Base-by-base conservation (phyloP, 164 flowering plant species). In the Umbellularia californica region DNA sequence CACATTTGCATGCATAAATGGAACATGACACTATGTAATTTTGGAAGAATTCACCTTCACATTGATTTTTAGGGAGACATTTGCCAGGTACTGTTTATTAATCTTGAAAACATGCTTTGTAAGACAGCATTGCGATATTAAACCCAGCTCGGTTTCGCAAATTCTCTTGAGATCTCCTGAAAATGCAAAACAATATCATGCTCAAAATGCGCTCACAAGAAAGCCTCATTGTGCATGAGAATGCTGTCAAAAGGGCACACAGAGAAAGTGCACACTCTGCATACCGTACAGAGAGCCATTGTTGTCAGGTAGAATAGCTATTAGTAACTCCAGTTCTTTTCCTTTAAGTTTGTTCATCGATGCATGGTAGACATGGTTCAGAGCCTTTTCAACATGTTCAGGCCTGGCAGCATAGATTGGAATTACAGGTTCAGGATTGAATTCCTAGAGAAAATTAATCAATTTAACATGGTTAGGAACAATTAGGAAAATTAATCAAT, bases 131-230 rank as follows among this genome's bases (percentile, higher is more conserved):
- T 95, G 98, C 5, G 98, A 87, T 78, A 95, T 87, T 72, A 95
- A 63, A 67, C 98, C 99, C 17, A 95, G 93, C 66, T 95, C 97
- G 58, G 98, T 93, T 83, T 95, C 99, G 77, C 99, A 95, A 60
- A 95, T 95, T 75, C 97, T 77, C 82, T 95, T 95, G 69, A 93
- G 81, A 84, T 91, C 96, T 77, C 96, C 96, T 91, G 79, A 50
- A 84, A 73, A 65, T 30, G 60, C 72, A 24, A 51, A 70, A 25
- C 24, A 24, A 9, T 13, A 51, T 24, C 35, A 28, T 14, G 24
- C 5, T 52, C 24, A 23, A 24, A 25, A 22, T 64, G 64, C 11
- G 5, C n/a, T 19, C n/a, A 60, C 64, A 64, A 12, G 67, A 14
- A 24, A 24, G 67, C 60, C 24, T 23, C 17, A 13, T 64, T 64